Evolutionary conservation across 352 stramenopile species (phyloP).

Genomic region (Nothophytophthora sp.): DNA sequence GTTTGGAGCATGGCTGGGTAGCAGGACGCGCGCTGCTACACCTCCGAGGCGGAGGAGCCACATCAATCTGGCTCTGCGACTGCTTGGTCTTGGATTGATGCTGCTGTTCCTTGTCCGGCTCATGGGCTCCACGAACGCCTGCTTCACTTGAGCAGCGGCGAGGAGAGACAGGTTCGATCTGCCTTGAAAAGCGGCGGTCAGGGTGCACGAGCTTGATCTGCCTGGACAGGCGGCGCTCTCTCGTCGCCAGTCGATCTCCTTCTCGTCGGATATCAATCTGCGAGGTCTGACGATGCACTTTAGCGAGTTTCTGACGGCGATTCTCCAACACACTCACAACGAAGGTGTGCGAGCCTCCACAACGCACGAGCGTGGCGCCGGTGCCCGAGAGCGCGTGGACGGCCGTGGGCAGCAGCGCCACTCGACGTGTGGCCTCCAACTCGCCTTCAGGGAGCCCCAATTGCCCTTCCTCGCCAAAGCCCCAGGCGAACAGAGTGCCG

Average conservation of each 20-base stretch:
- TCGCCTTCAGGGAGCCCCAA: constrained; percentile 53
- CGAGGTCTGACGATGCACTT: constrained; percentile 40
- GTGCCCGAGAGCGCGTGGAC: constrained; percentile 57
- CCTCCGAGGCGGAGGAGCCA: neutral
- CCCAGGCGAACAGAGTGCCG: constrained; percentile 59
- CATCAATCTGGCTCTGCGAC: neutral
- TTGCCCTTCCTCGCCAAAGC: constrained; percentile 75
- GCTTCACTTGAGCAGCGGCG: neutral
- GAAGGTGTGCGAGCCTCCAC: constrained; percentile 61
- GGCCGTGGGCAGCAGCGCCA: constrained; percentile 45
- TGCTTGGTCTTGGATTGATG: constrained; percentile 1
- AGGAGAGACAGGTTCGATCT: neutral
- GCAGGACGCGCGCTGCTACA: constrained; percentile 24
- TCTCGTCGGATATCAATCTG: constrained; percentile 32
- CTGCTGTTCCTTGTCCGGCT: neutral
- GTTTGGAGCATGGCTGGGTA: neutral
- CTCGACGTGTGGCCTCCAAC: constrained; percentile 31
- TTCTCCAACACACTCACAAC: constrained; percentile 69
- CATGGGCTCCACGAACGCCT: neutral
- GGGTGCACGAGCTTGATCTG: no score
- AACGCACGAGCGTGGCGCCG: constrained; percentile 54
- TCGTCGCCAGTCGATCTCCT: constrained; percentile 13
- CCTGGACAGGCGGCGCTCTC: constrained; percentile 3
- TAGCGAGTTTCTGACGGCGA: constrained; percentile 37
- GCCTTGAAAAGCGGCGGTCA: neutral